These are phyloP conservation scores for Batkoa obscura DNA, from an alignment of 371 early-diverging fungal genomes.

Conservation along the genomic window DNA sequence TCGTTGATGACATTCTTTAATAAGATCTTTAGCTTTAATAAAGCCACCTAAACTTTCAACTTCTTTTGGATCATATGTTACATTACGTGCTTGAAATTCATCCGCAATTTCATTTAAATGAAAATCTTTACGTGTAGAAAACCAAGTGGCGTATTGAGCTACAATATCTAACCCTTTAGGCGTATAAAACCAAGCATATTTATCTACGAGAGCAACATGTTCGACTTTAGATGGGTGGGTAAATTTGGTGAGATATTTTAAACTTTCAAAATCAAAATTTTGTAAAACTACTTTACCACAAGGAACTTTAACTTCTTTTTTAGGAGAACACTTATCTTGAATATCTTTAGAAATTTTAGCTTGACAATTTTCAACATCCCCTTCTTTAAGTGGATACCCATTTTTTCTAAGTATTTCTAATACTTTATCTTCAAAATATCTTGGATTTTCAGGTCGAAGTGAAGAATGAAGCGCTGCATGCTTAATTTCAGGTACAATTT, in stretches of 20 bases:
- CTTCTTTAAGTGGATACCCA: slow-evolving; percentile 12
- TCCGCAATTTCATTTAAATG: slow-evolving; percentile 12
- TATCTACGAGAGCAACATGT: slow-evolving; percentile 7
- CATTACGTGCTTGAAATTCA: slow-evolving; percentile 7
- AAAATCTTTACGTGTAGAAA: slow-evolving; percentile 18
- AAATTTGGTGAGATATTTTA: slow-evolving; percentile 12
- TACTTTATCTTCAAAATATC: slow-evolving; percentile 20
- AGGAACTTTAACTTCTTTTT: neutral
- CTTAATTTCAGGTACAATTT: slow-evolving; percentile 22
- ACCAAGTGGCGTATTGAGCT: slow-evolving; percentile 10
- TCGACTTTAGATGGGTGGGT: slow-evolving; percentile 11
- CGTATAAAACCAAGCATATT: slow-evolving; percentile 11
- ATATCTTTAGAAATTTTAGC: neutral
- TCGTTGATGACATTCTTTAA: slow-evolving; percentile 11
- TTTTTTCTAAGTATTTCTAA: slow-evolving; percentile 13
- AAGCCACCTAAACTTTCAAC: slow-evolving; percentile 17
- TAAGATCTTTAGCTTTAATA: slow-evolving; percentile 9
- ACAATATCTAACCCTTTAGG: slow-evolving; percentile 16
- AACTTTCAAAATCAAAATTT: slow-evolving; percentile 18
- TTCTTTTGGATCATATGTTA: slow-evolving; percentile 11
- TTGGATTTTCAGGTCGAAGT: neutral
- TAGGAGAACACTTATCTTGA: neutral
- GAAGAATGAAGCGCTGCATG: slow-evolving; percentile 4
- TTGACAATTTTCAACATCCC: neutral
- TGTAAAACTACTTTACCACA: slow-evolving; percentile 15